These are phyloP conservation scores for Physcia stellaris DNA, from an alignment of 495 filamentous ascomycete species.

Conservation along the genomic window DNA sequence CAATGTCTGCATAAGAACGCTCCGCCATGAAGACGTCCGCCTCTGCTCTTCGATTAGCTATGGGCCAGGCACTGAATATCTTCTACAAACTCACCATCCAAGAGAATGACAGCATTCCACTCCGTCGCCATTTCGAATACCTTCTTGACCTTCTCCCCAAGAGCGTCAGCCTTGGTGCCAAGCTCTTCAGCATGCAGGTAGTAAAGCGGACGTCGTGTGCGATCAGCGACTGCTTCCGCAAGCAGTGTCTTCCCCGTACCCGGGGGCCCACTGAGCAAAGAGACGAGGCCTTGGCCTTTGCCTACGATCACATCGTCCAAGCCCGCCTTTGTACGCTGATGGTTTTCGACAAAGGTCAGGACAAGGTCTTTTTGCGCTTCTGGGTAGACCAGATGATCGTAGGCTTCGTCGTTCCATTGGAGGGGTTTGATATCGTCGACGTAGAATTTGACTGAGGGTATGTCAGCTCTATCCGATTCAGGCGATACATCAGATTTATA, in stretches of 20 bases:
- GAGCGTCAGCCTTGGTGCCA: neutral
- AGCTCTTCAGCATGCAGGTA: constrained; percentile 3
- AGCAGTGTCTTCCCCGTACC: constrained; percentile 8
- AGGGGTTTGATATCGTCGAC: constrained; percentile 17
- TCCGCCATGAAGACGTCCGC: neutral
- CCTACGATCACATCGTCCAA: constrained; percentile 16
- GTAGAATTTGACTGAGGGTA: neutral
- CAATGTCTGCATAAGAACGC: neutral
- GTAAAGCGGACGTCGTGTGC: neutral
- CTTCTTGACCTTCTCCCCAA: neutral
- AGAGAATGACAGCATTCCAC: constrained; percentile 4
- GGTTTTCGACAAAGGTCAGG: constrained; percentile 27
- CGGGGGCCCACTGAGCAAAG: constrained; percentile 18
- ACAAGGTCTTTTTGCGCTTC: constrained; percentile 27
- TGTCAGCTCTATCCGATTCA: constrained; percentile 11
- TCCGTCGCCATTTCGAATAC: constrained; percentile 1
- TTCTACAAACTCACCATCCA: constrained; percentile 2
- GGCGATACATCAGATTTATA: constrained; percentile 13
- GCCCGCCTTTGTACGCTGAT: constrained; percentile 8
- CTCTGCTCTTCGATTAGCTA: too few species aligned
- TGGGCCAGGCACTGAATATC: too few species aligned
- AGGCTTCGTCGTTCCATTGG: constrained; percentile 25
- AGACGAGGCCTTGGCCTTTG: constrained; percentile 17
- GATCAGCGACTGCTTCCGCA: constrained; percentile 2
- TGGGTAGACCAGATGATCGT: constrained; percentile 25